Conservation (phyloP, 441 rosid genomes). For the Biscutella laevigata region DNA sequence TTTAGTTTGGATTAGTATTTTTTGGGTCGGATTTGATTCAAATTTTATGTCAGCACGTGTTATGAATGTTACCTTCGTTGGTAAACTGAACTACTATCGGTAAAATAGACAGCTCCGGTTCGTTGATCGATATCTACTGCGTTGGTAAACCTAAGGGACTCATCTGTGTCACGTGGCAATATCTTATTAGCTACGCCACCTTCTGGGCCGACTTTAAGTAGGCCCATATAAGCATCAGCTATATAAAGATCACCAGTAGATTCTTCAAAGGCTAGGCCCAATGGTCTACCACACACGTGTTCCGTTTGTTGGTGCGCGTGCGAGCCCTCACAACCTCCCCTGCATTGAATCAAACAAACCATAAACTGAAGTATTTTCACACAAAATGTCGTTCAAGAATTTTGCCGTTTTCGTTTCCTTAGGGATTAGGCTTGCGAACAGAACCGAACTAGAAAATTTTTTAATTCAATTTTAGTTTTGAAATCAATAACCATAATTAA, state of each 20-base stretch:
- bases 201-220: constrained; percentile 36
- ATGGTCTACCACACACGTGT: constrained; percentile 47
- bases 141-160: constrained; percentile 32
- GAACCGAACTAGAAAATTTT: no score
- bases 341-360: constrained; percentile 20
- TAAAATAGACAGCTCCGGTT: constrained; percentile 36
- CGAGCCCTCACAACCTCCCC: constrained; percentile 37
- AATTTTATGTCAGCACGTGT: no score
- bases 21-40: no score
- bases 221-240: constrained; percentile 55
- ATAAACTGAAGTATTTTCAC: no score
- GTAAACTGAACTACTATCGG: constrained; percentile 39
- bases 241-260: constrained; percentile 36
- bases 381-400: no score
- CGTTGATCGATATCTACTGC: constrained; percentile 32
- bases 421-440: no score
- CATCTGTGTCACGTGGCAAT: constrained; percentile 8
- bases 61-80: constrained; percentile 41
- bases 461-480: no score
- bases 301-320: constrained; percentile 34
- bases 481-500: no score
- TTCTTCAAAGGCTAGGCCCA: constrained; percentile 38
- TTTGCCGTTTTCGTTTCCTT: no score
- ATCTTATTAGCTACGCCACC: constrained; percentile 36
- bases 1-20: no score